phyloP scores from a whole-genome alignment of 768 basidiomycete species.

The Paxillus rubicundulus region DNA sequence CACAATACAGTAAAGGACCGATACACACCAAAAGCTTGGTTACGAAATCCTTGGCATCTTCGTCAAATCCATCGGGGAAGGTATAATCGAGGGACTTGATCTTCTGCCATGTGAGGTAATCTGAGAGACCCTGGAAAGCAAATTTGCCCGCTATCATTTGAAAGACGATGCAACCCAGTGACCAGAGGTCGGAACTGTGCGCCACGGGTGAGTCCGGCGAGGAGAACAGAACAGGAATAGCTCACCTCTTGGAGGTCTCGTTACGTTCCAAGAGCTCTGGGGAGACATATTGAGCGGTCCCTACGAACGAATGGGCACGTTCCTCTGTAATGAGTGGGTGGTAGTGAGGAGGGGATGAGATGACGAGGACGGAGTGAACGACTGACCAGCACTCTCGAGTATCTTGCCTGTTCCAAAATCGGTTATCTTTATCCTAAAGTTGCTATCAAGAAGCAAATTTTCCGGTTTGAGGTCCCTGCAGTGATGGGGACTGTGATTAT shows the following conservation, averaged over 20 bases:
- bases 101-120: constrained; percentile 94
- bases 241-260: constrained; percentile 75
- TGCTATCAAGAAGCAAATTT: constrained; percentile 86
- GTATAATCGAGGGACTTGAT: constrained; percentile 85
- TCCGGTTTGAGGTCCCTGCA: constrained; percentile 76
- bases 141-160: constrained; percentile 91
- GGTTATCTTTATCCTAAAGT: constrained; percentile 88
- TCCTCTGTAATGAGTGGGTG: constrained; percentile 37
- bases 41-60: constrained; percentile 77
- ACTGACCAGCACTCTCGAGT: constrained; percentile 54
- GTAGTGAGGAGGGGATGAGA: constrained; percentile 25
- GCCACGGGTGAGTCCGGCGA: background rate
- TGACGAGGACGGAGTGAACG: background rate
- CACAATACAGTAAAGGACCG: background rate
- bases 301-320: constrained; percentile 75
- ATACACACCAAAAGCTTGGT: constrained; percentile 63
- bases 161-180: constrained; percentile 89
- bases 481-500: constrained; percentile 6
- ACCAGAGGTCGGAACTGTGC: constrained; percentile 89
- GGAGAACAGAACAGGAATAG: background rate
- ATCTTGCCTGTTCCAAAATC: constrained; percentile 95
- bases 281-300: constrained; percentile 86
- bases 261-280: constrained; percentile 78
- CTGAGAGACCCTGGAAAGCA: constrained; percentile 87
- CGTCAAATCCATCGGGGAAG: constrained; percentile 84